Evolutionary conservation across 805 yeast genomes (phyloP).

Genomic region (Barnettozyma sp.): DNA sequence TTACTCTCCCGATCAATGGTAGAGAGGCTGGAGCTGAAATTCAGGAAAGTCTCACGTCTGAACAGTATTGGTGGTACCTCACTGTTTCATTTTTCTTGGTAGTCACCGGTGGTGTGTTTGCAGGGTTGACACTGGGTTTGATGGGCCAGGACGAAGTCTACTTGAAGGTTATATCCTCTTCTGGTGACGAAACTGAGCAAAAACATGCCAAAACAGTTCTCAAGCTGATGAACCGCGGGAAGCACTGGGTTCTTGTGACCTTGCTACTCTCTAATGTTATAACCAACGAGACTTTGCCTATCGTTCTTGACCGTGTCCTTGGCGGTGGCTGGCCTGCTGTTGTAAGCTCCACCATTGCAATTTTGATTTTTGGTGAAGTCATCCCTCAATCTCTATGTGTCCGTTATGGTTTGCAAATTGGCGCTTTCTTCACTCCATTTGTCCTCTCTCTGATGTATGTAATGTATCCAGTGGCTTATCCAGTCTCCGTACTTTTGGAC

Average conservation of each 20-base stretch:
- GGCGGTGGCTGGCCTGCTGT: conserved; percentile 99
- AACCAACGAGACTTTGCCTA: conserved; percentile 91
- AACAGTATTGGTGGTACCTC: conserved; percentile 24
- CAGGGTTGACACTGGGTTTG: conserved; percentile 87
- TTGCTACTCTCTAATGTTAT: conserved; percentile 78
- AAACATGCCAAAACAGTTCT: conserved; percentile 67
- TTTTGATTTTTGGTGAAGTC: conserved; percentile 92
- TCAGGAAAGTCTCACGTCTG: conserved; percentile 14
- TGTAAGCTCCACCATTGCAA: conserved; percentile 83
- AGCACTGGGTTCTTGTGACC: conserved; percentile 95
- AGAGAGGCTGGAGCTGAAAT: too few species aligned
- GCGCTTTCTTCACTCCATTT: conserved; percentile 85
- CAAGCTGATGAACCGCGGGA: conserved; percentile 67
- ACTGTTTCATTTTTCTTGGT: conserved; percentile 53
- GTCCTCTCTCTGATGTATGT: conserved; percentile 78
- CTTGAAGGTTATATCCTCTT: conserved; percentile 77
- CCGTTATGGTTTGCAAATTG: conserved; percentile 85
- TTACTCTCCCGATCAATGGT: conserved; percentile 4
- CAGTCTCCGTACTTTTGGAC: conserved; percentile 77
- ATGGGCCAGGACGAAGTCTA: conserved; percentile 99
- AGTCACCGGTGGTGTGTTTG: conserved; percentile 81
- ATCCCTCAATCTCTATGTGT: conserved; percentile 94
- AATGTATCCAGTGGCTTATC: conserved; percentile 90
- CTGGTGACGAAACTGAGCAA: conserved; percentile 73
- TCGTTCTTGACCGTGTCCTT: conserved; percentile 82